Base-by-base conservation (phyloP, 306 rosid genomes). In the Hippophae rhamnoides region DNA sequence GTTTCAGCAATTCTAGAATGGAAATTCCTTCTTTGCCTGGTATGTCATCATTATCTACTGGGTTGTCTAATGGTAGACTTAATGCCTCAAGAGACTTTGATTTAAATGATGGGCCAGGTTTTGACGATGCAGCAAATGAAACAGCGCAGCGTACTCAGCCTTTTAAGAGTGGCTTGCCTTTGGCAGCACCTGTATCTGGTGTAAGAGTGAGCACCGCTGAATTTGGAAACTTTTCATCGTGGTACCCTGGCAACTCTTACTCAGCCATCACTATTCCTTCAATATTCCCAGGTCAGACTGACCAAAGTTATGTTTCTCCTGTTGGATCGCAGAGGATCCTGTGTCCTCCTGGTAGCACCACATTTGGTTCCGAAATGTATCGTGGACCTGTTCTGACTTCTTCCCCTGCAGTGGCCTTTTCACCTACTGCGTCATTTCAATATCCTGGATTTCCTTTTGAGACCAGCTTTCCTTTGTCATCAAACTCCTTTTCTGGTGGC, bases 61-160 rank as follows among this genome's bases (percentile, higher is more conserved):
- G 89, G 56, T 69, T 78, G 67, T 71, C 85, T 41, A 85, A 80
- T 52, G 79, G 86, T 12, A 93, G 84, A 27, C 62, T 64, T 23
- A 85, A 72, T 61, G 83, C 71, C 67, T 73, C 83, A 5, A 74
- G 96, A 82, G 84, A 88, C 71, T 88, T 92, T 43, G 99, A 92
- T 78, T 80, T 92, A 69, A 92, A 92, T 81, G 80, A 92, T 68
- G 96, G 99, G 51, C 99, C 96, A 13, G 79, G 86, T 63, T 83
- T 82, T 43, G 99, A 92, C 60, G 99, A 88, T 55, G 75, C 72
- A 66, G 79, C 71, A 45, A 44, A 69, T 18, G 99, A 92, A 41
- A 58, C 83, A 13, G 67, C 87, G 40, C 66, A 72, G 1, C 80
- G 68, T 13, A 63, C 69, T 66, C 96, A 70, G 77, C 89, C 84